Base-by-base conservation (phyloP, 805 yeast species). In the Candida sonorensis region DNA sequence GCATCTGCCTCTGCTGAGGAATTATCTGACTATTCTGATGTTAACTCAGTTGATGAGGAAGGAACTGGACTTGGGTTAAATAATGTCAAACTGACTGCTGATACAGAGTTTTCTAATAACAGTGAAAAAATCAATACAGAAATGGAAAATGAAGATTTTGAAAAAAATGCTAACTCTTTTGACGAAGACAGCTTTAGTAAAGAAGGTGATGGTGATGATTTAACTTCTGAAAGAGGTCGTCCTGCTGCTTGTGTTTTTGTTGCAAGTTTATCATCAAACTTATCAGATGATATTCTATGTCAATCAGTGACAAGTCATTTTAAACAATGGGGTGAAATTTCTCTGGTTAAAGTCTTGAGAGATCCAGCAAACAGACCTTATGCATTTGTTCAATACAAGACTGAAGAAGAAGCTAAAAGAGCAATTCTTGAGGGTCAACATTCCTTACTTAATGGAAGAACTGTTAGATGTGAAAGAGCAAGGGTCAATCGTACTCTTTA, bases 211-310 rank as follows among this genome's bases (percentile, higher is more conserved):
- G 23, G 26, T 3, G 41, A 38, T 17, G 36, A 35, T 24, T 40
- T 41, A 4, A 36, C 48, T 10, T 29, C 45, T n/a, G 53, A 53
- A 23, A 43, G 57, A 41, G 84, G 81, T 7, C 67, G 81, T 29
- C 95, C 95, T 11, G 79, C 94, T 0, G 76, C 94, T 1, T 84
- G 95, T 57, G 82, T 85, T 2, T 85, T 86, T 62, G 95, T 85
- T 35, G 95, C 95, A n/a, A 77, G 90, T 54, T 70, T 86, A 33
- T 70, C 84, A 7, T 69, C 88, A 0, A 57, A 64, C 26, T 59
- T 69, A 30, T 53, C 78, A 4, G 95, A 87, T 55, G 88, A 81
- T 51, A 77, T 78, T 29, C 65, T 87, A 34, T 72, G 81, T 48
- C 53, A 67, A 20, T 74, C 90, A 1, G 92, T 86, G 5, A 69